These are phyloP conservation scores for Aspergillus thermomutatus DNA, from an alignment of 2,329 filamentous ascomycete species.

Conservation along the genomic window DNA sequence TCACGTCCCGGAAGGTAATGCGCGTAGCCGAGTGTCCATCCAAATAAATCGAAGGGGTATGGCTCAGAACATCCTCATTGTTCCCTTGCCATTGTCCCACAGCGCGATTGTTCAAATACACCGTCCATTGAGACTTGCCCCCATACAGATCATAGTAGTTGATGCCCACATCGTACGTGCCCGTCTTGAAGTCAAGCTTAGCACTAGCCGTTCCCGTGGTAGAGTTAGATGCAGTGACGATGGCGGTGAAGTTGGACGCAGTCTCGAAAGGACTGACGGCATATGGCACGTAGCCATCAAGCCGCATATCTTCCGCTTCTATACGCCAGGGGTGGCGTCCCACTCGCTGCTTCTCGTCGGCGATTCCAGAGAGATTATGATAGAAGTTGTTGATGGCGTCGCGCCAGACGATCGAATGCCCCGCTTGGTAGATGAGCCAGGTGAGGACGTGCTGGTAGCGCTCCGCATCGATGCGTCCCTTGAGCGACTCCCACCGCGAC, in stretches of 20 bases:
- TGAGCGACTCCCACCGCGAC: slow-evolving; percentile 52
- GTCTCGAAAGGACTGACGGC: slow-evolving; percentile 57
- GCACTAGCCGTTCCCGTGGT: slow-evolving; percentile 51
- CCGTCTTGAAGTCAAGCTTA: slow-evolving; percentile 47
- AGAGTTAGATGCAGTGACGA: slow-evolving; percentile 54
- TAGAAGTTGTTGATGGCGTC: slow-evolving; percentile 66
- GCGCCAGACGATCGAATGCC: slow-evolving; percentile 68
- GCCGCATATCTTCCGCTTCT: slow-evolving; percentile 64
- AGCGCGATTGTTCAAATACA: slow-evolving; percentile 52
- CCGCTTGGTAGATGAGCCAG: slow-evolving; percentile 63
- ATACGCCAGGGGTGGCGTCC: slow-evolving; percentile 63
- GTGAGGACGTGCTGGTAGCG: slow-evolving; percentile 58
- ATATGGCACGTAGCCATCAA: slow-evolving; percentile 56
- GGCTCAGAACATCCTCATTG: slow-evolving; percentile 57
- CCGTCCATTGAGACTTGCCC: slow-evolving; percentile 55
- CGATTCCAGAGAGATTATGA: slow-evolving; percentile 57
- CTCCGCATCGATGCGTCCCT: slow-evolving; percentile 57
- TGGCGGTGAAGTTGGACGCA: slow-evolving; percentile 54
- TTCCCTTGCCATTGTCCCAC: slow-evolving; percentile 61
- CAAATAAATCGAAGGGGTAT: slow-evolving; percentile 56
- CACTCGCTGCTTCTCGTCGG: slow-evolving; percentile 56
- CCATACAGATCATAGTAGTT: slow-evolving; percentile 64
- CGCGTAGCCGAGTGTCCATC: slow-evolving; percentile 65
- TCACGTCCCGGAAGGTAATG: slow-evolving; percentile 55
- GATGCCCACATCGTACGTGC: slow-evolving; percentile 61